These are phyloP conservation scores for Kluyveromyces aestuarii DNA, from an alignment of 805 yeast species.

Conservation along the genomic window DNA sequence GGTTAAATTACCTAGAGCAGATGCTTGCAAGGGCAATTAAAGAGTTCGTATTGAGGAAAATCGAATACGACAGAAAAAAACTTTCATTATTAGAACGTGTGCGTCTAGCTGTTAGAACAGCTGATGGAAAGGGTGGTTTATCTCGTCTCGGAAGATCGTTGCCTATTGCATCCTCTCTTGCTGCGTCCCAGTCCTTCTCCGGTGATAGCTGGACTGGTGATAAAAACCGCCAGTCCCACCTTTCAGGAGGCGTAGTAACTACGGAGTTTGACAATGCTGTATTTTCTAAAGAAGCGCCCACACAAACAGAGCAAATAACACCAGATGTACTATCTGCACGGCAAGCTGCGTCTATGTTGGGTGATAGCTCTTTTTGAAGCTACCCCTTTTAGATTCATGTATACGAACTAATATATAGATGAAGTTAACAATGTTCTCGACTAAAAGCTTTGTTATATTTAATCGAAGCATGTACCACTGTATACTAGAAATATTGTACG, in stretches of 20 bases:
- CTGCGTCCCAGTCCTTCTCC: constrained; percentile 35
- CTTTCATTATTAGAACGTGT: constrained; percentile 63
- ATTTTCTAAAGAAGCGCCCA: background rate
- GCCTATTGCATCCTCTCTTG: constrained; percentile 9
- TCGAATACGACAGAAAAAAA: constrained; percentile 80
- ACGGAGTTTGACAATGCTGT: constrained; percentile 20
- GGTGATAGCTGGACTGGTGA: constrained; percentile 60
- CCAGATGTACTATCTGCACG: constrained; percentile 57
- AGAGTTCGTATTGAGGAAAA: constrained; percentile 55
- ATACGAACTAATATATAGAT: background rate
- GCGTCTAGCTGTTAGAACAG: constrained; percentile 61
- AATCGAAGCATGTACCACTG: too few relatives aligned
- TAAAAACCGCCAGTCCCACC: constrained; percentile 23
- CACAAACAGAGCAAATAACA: constrained; percentile 4
- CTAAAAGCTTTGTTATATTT: too few relatives aligned
- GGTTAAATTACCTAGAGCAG: constrained; percentile 47
- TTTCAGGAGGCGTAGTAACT: constrained; percentile 13
- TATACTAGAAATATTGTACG: too few relatives aligned
- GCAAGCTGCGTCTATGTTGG: constrained; percentile 74
- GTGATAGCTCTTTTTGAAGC: constrained; percentile 57
- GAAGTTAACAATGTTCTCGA: too few relatives aligned
- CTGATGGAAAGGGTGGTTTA: constrained; percentile 72
- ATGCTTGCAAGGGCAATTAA: constrained; percentile 48
- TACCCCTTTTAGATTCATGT: background rate
- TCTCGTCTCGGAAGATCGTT: constrained; percentile 59